Base-by-base conservation (phyloP, 805 yeast species). In the Candida ficus region DNA sequence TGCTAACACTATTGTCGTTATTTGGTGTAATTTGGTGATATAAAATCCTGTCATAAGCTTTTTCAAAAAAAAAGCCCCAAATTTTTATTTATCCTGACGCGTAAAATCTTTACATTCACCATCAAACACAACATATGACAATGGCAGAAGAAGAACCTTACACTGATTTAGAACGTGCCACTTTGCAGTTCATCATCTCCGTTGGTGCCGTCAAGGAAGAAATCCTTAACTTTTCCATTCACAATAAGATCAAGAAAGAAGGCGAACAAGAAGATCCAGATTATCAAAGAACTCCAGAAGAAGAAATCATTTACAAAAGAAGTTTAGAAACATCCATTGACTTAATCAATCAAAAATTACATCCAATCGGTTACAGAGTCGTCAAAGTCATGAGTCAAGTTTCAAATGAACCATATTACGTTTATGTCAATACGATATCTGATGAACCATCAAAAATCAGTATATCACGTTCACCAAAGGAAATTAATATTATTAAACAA, bases 401-500 rank as follows among this genome's bases (percentile, higher is more conserved):
- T 4, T 45, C 63, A 0, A 60, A 60, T 8, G 62, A 53, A 16
- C 39, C 61, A n/a, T 46, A 48, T 29, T 70, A 63, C 42, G 60
- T 62, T 5, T 69, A 64, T 35, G 50, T 64, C 22, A 70, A 69
- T 45, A 55, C 63, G 2, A 31, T 48, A 8, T 45, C 49, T 5
- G 74, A 70, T 49, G 64, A 57, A 6, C 42, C 61, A 4, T 61
- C 68, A 30, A 65, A 64, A 43, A 50, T 51, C 2, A 57, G 61
- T 45, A 60, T 71, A 4, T 44, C 41, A 3, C 66, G 60, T 44
- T 45, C 68, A 1, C 55, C 63, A 4, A 54, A 58, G 4, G 77
- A 73, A 44, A 57, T 72, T 17, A 70, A 63, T 21, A 50, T 66
- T 17, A 58, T 73, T 38, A 71, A 71, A 47, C 48, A 48, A 26